A percentile compares a stretch with the other conserved stretches of the same genome.
Evolutionary conservation across 2,329 filamentous ascomycete species (phyloP).

Genomic region (Monilinia aucupariae): DNA sequence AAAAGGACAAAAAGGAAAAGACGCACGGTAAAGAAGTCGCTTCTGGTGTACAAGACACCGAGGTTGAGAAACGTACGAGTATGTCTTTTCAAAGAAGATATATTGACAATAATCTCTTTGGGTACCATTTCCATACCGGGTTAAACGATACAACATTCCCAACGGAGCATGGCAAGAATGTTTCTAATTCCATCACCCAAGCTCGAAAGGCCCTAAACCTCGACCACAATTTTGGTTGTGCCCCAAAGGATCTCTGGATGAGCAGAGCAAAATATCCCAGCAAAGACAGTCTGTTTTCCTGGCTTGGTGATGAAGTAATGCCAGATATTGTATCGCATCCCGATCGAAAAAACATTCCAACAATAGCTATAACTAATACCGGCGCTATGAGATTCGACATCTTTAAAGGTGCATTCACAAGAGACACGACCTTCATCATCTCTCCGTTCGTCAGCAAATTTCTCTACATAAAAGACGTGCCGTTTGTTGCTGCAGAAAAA

Average conservation of each 20-base stretch:
- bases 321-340: conserved; percentile 58
- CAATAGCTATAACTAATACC: conserved; percentile 77
- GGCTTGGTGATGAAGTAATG: conserved; percentile 71
- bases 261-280: conserved; percentile 69
- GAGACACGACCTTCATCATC: conserved; percentile 78
- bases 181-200: conserved; percentile 62
- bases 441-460: conserved; percentile 83
- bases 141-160: conserved; percentile 67
- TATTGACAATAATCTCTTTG: conserved; percentile 89
- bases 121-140: conserved; percentile 73
- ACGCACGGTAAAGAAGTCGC: conserved; percentile 26
- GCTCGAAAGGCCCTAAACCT: conserved; percentile 67
- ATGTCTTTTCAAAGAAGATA: conserved; percentile 71
- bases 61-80: conserved; percentile 31
- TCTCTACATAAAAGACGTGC: conserved; percentile 71
- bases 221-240: conserved; percentile 74
- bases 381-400: conserved; percentile 93
- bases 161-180: conserved; percentile 67
- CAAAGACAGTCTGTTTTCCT: conserved; percentile 71
- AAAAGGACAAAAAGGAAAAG: conserved; percentile 28
- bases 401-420: conserved; percentile 85
- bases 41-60: not conserved
- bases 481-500: conserved; percentile 66
- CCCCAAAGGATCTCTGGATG: conserved; percentile 76
- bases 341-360: conserved; percentile 54